phyloP scores from a whole-genome alignment of 257 asterid species.

The Solanum peruvianum region DNA sequence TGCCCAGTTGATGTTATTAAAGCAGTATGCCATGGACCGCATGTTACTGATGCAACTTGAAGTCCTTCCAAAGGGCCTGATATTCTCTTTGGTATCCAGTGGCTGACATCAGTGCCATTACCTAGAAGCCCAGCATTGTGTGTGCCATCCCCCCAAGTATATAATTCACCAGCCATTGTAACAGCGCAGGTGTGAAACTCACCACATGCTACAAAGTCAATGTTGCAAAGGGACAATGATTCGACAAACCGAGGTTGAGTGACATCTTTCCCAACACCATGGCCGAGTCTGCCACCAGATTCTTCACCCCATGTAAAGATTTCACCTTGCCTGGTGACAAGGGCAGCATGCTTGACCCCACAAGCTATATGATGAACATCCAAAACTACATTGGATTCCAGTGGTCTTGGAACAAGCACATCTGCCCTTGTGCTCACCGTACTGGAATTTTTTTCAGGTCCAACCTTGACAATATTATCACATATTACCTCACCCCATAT shows the following conservation, averaged over 20 bases:
- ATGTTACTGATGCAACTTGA: slow-evolving; percentile 58
- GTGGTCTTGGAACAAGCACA: slow-evolving; percentile 67
- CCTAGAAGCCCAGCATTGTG: slow-evolving; percentile 90
- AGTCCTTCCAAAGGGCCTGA: slow-evolving; percentile 89
- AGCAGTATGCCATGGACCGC: slow-evolving; percentile 98
- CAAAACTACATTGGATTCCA: slow-evolving; percentile 65
- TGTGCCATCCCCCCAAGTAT: slow-evolving; percentile 97
- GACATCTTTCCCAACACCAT: slow-evolving; percentile 67
- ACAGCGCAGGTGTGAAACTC: slow-evolving; percentile 90
- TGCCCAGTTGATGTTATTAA: slow-evolving; percentile 66
- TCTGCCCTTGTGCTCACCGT: slow-evolving; percentile 59
- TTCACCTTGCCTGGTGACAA: slow-evolving; percentile 88
- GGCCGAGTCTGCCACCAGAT: slow-evolving; percentile 97
- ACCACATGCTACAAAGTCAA: slow-evolving; percentile 85
- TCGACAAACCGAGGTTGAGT: slow-evolving; percentile 62
- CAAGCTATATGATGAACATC: slow-evolving; percentile 86
- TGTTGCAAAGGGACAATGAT: slow-evolving; percentile 44
- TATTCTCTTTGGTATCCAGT: slow-evolving; percentile 91
- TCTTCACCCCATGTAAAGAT: slow-evolving; percentile 96
- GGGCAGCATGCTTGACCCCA: slow-evolving; percentile 79
- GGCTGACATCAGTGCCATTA: slow-evolving; percentile 67
- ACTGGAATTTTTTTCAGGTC: slow-evolving; percentile 66
- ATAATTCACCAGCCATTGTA: slow-evolving; percentile 66
- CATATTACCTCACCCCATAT: slow-evolving; percentile 94
- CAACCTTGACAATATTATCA: slow-evolving; percentile 55